These are phyloP conservation scores for Backusella morwellensis DNA, from an alignment of 192 early-diverging fungal species.

Conservation along the genomic window DNA sequence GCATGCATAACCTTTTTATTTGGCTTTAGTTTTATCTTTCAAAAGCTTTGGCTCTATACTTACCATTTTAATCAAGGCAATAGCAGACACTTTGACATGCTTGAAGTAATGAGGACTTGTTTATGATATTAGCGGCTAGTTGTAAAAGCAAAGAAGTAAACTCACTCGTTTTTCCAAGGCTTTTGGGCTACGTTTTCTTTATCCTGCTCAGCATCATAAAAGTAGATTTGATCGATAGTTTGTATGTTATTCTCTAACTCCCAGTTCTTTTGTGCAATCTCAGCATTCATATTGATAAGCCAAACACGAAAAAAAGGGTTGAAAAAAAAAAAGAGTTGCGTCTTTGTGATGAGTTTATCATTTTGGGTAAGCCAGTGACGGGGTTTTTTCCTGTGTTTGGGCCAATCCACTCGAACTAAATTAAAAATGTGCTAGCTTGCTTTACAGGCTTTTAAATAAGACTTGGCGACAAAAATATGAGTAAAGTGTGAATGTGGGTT, in stretches of 20 bases:
- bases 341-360: no score
- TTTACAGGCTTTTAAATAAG: no score
- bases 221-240: constrained; percentile 78
- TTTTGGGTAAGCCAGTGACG: no score
- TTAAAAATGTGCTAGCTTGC: no score
- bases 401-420: no score
- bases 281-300: constrained; percentile 38
- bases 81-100: constrained; percentile 88
- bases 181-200: constrained; percentile 56
- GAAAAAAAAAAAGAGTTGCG: not conserved
- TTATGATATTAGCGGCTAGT: not conserved
- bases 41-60: not conserved
- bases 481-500: no score
- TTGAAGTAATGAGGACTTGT: constrained; percentile 80
- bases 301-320: not conserved
- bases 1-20: constrained; percentile 85
- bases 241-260: constrained; percentile 78
- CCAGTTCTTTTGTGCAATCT: constrained; percentile 54
- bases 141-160: not conserved
- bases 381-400: no score
- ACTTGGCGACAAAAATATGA: no score
- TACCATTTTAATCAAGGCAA: constrained; percentile 98
- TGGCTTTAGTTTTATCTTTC: not conserved
- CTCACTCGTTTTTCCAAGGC: constrained; percentile 86
- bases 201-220: constrained; percentile 71